Evolutionary conservation across 768 basidiomycete genomes (phyloP), one percentile per base, ranked within the genome.

Genomic region (Hygrophorus pudorinus): DNA sequence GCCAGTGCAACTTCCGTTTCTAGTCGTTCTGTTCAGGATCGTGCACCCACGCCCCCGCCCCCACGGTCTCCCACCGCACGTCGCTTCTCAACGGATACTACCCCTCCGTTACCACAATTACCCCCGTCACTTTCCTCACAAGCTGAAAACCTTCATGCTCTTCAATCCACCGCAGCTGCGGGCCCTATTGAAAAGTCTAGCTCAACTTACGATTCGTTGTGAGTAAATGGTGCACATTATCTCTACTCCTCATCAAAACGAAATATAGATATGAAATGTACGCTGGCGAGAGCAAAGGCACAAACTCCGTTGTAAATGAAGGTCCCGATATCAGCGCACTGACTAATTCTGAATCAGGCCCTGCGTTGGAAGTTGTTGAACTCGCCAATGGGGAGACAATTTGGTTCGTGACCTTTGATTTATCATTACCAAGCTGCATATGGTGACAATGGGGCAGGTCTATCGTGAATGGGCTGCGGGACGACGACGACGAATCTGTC

Each of bases 301-400:
- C 61, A 35, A 65, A 60, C 43, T 53, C 62, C 47, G 48, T 55
- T 43, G 53, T 54, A 28, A 56, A 56, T 50, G 69, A 67, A 40
- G 55, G 45, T 39, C 51, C 56, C 41, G 60, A 58, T 48, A 61
- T 54, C 32, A 61, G 62, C 41, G 33, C 47, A 5, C 48, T 52
- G 41, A 38, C 59, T 39, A 58, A 60, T 48, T 53, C 74, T 40
- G 77, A 73, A 43, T 53, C 70, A 32, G 72, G 75, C 10, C 75
- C 80, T 38, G 86, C 81, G 3, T 65, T 90, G 24, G 85, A 91
- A 61, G 72, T 90, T 35, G 71, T 90, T 44, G 83, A 90, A 56
- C 65, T 88, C 54, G 83, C 85, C n/a, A 88, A 88, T 56, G 88
- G 88, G 17, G 80, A 89, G 58, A 86, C 84, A 6, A 79, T 91